A percentile compares a stretch with the other conserved stretches of the same genome.
phyloP scores from a whole-genome alignment of 2,329 filamentous ascomycete species.

The Aspergillus sp. region DNA sequence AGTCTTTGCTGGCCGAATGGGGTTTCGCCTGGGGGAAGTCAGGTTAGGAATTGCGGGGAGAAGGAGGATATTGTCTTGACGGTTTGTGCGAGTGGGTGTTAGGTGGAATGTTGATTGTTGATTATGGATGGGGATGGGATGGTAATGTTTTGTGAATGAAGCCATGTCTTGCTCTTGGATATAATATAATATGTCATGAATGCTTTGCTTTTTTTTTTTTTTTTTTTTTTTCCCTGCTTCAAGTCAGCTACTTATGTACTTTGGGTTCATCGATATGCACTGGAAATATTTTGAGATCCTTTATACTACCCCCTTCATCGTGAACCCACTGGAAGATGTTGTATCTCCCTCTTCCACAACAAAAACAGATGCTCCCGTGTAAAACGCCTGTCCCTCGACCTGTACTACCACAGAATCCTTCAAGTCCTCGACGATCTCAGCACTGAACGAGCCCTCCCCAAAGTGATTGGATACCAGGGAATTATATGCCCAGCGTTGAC shows the following conservation, averaged over 20 bases:
- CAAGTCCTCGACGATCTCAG: slow-evolving; percentile 14
- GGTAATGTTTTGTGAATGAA: not conserved
- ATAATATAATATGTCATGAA: too few relatives aligned
- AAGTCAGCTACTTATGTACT: too few relatives aligned
- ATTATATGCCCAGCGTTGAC: slow-evolving; percentile 30
- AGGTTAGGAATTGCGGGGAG: slow-evolving; percentile 24
- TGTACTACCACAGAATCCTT: slow-evolving; percentile 16
- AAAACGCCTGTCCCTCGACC: slow-evolving; percentile 29
- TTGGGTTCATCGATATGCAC: too few relatives aligned
- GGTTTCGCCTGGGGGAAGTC: slow-evolving; percentile 23
- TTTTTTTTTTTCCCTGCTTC: too few relatives aligned
- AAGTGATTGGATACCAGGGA: slow-evolving; percentile 32
- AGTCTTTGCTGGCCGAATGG: slow-evolving; percentile 29
- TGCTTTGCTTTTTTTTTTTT: too few relatives aligned
- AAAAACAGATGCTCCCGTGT: slow-evolving; percentile 25
- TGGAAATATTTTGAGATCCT: too few relatives aligned
- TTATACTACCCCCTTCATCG: slow-evolving; percentile 7
- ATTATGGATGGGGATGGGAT: not conserved
- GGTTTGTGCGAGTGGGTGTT: slow-evolving; percentile 24
- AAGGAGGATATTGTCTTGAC: slow-evolving; percentile 22
- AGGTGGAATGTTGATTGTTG: not conserved
- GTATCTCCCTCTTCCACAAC: slow-evolving; percentile 26
- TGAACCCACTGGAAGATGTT: slow-evolving; percentile 15
- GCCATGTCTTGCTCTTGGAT: too few relatives aligned
- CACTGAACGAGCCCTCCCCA: slow-evolving; percentile 16